Conservation (phyloP, 1,139 yeast species). For the Pichia norvegensis region DNA sequence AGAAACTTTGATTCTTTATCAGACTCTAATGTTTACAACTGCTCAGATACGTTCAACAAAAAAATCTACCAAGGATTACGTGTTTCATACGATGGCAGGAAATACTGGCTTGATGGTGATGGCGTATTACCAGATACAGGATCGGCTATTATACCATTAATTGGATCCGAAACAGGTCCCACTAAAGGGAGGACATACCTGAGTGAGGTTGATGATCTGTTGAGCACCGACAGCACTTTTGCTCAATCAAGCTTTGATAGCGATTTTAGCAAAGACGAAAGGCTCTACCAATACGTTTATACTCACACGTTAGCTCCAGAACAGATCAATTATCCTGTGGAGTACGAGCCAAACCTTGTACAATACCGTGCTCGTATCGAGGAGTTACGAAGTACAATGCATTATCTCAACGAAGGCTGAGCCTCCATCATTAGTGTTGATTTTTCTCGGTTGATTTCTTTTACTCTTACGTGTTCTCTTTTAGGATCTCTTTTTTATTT, state of each 20-base stretch:
- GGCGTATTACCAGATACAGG: not conserved
- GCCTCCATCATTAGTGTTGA: not conserved
- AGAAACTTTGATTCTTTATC: constrained; percentile 78
- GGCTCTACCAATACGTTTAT: constrained; percentile 35
- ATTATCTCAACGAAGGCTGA: not conserved
- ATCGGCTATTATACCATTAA: not conserved
- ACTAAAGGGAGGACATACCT: not conserved
- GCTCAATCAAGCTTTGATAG: not conserved
- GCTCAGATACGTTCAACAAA: constrained; percentile 24
- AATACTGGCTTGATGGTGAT: constrained; percentile 58
- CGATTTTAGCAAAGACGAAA: constrained; percentile 36
- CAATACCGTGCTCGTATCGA: constrained; percentile 5
- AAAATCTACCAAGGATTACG: constrained; percentile 80
- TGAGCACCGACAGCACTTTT: not conserved
- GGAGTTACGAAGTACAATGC: not conserved
- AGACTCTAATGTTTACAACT: constrained; percentile 21
- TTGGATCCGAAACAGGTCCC: not conserved
- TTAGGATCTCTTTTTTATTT: too few species aligned
- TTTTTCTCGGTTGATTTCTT: not conserved
- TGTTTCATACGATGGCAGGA: constrained; percentile 70
- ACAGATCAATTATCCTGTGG: constrained; percentile 27
- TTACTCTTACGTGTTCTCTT: not conserved
- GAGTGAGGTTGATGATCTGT: not conserved
- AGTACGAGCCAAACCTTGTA: constrained; percentile 17
- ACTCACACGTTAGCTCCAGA: constrained; percentile 23